Conservation (phyloP, 441 rosid species). For the Aquilaria agallochum region DNA sequence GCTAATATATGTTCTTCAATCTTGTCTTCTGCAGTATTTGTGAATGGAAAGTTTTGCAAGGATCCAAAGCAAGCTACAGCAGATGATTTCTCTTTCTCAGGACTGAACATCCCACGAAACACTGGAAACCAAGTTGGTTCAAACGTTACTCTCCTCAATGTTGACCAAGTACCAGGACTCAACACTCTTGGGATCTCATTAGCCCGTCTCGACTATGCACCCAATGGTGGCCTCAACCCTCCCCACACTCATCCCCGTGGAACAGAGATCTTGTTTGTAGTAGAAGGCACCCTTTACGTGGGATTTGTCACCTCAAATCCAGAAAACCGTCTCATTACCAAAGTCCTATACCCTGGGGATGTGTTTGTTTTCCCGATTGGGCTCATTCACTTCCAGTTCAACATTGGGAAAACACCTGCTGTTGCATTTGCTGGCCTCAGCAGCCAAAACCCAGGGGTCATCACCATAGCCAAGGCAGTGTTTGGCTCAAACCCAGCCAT, state of each 20-base stretch:
- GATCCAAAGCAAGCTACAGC: constrained; percentile 21
- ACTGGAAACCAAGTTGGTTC: constrained; percentile 23
- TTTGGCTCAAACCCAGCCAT: constrained; percentile 35
- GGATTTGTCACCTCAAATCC: constrained; percentile 52
- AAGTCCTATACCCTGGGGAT: constrained; percentile 41
- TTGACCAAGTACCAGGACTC: constrained; percentile 31
- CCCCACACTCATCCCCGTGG: constrained; percentile 31
- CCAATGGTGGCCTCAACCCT: neutral
- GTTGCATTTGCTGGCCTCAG: constrained; percentile 36
- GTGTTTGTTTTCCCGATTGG: constrained; percentile 54
- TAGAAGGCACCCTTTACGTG: constrained; percentile 39
- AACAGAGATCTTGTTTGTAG: constrained; percentile 34
- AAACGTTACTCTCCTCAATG: constrained; percentile 27
- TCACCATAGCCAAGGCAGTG: constrained; percentile 29
- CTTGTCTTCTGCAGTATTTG: constrained; percentile 27
- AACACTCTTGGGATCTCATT: constrained; percentile 50
- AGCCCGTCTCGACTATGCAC: constrained; percentile 9
- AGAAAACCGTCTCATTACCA: constrained; percentile 33
- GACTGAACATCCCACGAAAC: constrained; percentile 22
- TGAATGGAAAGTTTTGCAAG: constrained; percentile 43
- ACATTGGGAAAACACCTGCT: constrained; percentile 24
- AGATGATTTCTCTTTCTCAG: constrained; percentile 30
- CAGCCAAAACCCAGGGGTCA: constrained; percentile 45
- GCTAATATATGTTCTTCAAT: neutral
- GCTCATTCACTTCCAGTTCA: constrained; percentile 52